Base-by-base conservation (phyloP, 2,329 filamentous ascomycete species). In the Neocucurbitaria cava region DNA sequence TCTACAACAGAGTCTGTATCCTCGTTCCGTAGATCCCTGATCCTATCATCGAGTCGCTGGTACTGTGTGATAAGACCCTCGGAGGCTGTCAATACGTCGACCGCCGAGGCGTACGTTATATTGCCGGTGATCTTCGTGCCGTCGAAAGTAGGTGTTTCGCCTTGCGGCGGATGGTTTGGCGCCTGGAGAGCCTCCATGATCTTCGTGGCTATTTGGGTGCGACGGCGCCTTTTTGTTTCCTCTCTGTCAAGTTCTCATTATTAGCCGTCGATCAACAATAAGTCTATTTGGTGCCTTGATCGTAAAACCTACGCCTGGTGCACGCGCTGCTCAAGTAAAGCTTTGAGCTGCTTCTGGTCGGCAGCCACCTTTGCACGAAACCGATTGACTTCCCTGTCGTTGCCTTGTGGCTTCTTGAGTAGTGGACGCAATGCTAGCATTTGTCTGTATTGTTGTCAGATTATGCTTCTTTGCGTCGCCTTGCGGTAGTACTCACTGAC, bases 41-140 rank as follows among this genome's bases (percentile, higher is more conserved):
- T 63, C 13, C 60, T 54, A n/a, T 50, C 58, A 30, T 72, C 65
- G 8, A 73, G 58, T 8, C 47, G 45, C 15, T 64, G 49, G 50
- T 72, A 74, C 24, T 71, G 62, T 8, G 42, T 49, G 2, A 70
- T 17, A 31, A 74, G 45, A 21, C n/a, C 38, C 31, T 59, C 43
- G 8, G 65, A 70, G 11, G 54, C 58, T 7, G 46, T 47, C 13
- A 69, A 45, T 8, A 72, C 30, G 8, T 56, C 40, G 8, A 42
- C 38, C 8, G 52, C 50, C 2, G 59, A 56, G 2, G 55, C 49
- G 45, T 62, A 68, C 8, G 55, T 48, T 7, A 50, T 23, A 17
- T 70, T 67, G 9, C 50, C 33, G 10, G 53, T 60, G 7, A 66
- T 63, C 1, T 47, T 52, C 1, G 63, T 66, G 28, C 59, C 46